A percentile compares a stretch with the other conserved stretches of the same genome.
phyloP scores from a whole-genome alignment of 73 alveolate species.

The Effrenium voratum region DNA sequence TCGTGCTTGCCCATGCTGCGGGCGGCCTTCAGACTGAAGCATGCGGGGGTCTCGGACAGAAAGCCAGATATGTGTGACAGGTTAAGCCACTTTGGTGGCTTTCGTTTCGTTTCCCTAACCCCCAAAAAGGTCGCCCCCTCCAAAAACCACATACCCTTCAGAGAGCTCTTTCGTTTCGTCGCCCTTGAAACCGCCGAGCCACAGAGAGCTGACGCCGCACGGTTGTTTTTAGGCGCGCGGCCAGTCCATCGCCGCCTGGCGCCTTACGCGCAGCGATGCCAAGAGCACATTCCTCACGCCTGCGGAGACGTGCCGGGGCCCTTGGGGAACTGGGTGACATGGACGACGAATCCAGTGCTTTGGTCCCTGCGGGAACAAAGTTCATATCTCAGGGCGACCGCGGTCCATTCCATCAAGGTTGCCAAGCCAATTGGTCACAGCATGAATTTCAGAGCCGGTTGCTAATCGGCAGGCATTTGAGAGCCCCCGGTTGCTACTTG shows the following conservation, averaged over 20 bases:
- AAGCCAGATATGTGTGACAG: too few species aligned
- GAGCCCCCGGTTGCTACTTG: too few species aligned
- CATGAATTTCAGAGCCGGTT: too few species aligned
- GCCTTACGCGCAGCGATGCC: conserved; percentile 48
- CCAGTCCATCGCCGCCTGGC: conserved; percentile 75
- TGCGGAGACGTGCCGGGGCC: background rate
- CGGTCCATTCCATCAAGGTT: too few species aligned
- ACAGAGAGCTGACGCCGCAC: background rate
- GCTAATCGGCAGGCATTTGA: too few species aligned
- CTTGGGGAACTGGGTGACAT: too few species aligned
- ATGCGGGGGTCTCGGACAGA: conserved; percentile 1
- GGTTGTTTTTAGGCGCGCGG: conserved; percentile 42
- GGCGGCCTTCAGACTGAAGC: conserved; percentile 62
- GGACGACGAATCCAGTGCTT: too few species aligned
- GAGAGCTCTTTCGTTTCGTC: background rate
- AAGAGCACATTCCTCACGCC: background rate
- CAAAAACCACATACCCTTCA: background rate
- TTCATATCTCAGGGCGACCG: too few species aligned
- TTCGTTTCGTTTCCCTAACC: background rate
- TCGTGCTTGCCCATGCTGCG: conserved; percentile 92
- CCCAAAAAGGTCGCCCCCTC: background rate
- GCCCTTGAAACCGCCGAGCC: background rate
- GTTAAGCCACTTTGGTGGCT: too few species aligned
- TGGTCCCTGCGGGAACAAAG: too few species aligned
- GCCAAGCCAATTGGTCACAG: too few species aligned